Percentiles rank a stretch among this genome's conserved stretches.
Evolutionary conservation across 2,329 filamentous ascomycete genomes (phyloP).

Genomic region (Colletotrichum sp.): DNA sequence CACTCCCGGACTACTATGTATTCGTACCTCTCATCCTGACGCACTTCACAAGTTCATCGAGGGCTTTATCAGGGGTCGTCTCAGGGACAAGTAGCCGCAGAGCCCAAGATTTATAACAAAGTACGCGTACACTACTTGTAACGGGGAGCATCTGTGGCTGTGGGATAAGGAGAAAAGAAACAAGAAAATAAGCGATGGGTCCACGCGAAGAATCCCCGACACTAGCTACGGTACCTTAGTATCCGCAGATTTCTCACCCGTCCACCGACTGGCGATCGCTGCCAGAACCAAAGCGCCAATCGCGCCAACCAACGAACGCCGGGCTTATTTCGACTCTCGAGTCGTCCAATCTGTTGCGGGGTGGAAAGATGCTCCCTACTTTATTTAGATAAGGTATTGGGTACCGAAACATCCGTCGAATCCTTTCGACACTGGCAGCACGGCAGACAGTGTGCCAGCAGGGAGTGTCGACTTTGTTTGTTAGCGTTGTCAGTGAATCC

Average conservation of each 20-base stretch:
- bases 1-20: background rate
- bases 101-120: background rate
- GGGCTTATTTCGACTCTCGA: background rate
- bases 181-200: background rate
- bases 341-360: background rate
- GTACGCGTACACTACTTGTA: background rate
- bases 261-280: background rate
- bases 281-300: background rate
- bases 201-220: background rate
- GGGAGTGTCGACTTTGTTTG: background rate
- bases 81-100: background rate
- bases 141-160: background rate
- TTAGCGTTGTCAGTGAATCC: background rate
- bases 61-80: background rate
- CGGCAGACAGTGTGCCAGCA: background rate
- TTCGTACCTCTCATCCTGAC: background rate
- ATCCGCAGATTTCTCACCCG: background rate
- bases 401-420: background rate
- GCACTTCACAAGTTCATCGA: background rate
- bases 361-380: background rate
- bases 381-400: background rate
- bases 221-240: background rate
- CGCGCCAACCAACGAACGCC: background rate
- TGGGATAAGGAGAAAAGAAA: background rate
- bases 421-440: background rate